phyloP scores from a whole-genome alignment of 192 early-diverging fungal species.

The Linnemannia schmuckeri region DNA sequence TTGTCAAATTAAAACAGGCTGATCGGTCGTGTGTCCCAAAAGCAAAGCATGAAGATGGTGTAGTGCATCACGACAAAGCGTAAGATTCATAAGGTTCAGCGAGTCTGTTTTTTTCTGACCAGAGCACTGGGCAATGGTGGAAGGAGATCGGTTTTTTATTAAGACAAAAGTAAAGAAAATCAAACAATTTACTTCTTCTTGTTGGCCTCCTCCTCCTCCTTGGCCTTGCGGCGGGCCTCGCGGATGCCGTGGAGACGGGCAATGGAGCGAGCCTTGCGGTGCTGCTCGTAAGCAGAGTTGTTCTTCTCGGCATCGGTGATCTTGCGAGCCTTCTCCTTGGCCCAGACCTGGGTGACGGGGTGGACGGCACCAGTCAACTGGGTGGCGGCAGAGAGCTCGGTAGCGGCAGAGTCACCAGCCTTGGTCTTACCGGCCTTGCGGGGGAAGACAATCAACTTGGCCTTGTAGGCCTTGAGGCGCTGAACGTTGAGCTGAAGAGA shows the following conservation, averaged over 20 bases:
- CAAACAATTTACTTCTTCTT: conserved; percentile 70
- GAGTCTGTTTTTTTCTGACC: conserved; percentile 8
- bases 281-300: conserved; percentile 74
- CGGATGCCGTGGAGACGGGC: conserved; percentile 81
- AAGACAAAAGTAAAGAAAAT: conserved; percentile 10
- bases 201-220: conserved; percentile 87
- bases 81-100: background rate
- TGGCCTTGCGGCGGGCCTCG: conserved; percentile 82
- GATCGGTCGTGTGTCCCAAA: background rate
- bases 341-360: conserved; percentile 73
- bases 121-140: conserved; percentile 33
- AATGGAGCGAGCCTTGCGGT: conserved; percentile 85
- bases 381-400: conserved; percentile 68
- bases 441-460: conserved; percentile 97
- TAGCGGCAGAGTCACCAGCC: conserved; percentile 76
- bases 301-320: conserved; percentile 66
- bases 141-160: conserved; percentile 36
- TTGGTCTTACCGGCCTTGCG: conserved; percentile 92
- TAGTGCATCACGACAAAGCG: background rate
- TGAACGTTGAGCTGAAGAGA: conserved; percentile 93
- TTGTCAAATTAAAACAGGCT: background rate
- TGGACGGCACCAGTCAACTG: conserved; percentile 77
- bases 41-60: background rate
- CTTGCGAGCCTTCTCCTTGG: conserved; percentile 61
- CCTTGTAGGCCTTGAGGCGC: conserved; percentile 94